Conservation (phyloP, 2,329 filamentous ascomycete species). For the Didymella glomerata region DNA sequence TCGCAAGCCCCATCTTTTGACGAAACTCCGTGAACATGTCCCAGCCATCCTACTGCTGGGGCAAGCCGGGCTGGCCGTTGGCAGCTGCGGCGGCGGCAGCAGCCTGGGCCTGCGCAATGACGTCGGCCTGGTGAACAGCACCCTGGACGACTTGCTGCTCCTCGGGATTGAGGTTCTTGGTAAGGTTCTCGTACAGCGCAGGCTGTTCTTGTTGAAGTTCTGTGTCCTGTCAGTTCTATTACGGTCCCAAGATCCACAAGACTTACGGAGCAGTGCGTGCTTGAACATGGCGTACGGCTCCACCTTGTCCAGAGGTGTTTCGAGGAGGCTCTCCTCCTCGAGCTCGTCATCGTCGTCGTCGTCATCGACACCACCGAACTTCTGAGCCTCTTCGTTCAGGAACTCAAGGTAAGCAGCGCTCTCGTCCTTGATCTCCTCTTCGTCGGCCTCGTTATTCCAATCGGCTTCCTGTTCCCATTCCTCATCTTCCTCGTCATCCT, state of each 20-base stretch:
- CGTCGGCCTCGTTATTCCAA: conserved; percentile 71
- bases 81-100: conserved; percentile 35
- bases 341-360: conserved; percentile 81
- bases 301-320: conserved; percentile 93
- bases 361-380: conserved; percentile 73
- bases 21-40: conserved; percentile 3
- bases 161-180: conserved; percentile 77
- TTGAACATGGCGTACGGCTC: conserved; percentile 94
- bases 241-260: neutral
- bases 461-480: conserved; percentile 81
- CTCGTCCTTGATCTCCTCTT: conserved; percentile 82
- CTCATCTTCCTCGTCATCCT: conserved; percentile 79
- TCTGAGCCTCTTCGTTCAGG: conserved; percentile 90
- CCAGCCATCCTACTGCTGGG: conserved; percentile 29
- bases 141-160: conserved; percentile 83
- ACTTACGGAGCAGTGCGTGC: conserved; percentile 80
- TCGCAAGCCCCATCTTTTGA: neutral
- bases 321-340: conserved; percentile 90
- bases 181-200: conserved; percentile 83
- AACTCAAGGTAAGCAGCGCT: conserved; percentile 96
- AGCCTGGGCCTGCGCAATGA: conserved; percentile 52
- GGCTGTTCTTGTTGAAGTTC: conserved; percentile 91
- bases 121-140: conserved; percentile 76
- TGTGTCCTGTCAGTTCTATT: conserved; percentile 53
- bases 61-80: conserved; percentile 26